Evolutionary conservation across 2,329 filamentous ascomycete species (phyloP).

Genomic region (Ceratocystis huliohia): DNA sequence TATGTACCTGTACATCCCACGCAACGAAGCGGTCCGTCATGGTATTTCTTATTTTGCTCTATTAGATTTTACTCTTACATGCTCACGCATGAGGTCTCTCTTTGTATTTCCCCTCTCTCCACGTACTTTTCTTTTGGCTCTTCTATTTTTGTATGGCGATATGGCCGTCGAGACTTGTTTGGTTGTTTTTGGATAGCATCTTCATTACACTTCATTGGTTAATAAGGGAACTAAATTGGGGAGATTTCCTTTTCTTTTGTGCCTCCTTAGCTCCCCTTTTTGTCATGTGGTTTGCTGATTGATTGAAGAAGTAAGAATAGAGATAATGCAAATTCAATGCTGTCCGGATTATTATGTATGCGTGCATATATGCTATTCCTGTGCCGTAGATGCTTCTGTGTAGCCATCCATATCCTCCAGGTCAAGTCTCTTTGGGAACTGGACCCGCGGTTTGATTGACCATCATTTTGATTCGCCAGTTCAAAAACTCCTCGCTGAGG

Average conservation of each 20-base stretch:
- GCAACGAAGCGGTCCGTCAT: background rate
- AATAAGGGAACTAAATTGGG: background rate
- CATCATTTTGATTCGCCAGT: slow-evolving; percentile 49
- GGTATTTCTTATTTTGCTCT: slow-evolving; percentile 2
- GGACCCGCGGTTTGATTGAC: slow-evolving; percentile 16
- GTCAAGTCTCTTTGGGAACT: background rate
- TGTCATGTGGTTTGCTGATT: too few relatives aligned
- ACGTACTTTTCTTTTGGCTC: background rate
- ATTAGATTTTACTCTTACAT: slow-evolving; percentile 1
- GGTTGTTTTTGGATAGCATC: background rate
- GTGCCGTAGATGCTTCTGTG: background rate
- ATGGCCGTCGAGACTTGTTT: too few relatives aligned
- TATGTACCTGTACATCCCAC: background rate
- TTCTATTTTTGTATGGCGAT: background rate
- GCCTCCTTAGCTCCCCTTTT: background rate
- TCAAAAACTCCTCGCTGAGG: slow-evolving; percentile 62
- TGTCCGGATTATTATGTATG: too few relatives aligned
- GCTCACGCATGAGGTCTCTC: slow-evolving; percentile 2
- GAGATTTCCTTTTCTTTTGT: background rate
- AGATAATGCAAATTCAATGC: too few relatives aligned
- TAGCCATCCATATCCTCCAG: background rate
- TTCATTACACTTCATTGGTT: background rate
- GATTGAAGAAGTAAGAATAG: too few relatives aligned
- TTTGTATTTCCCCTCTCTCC: background rate
- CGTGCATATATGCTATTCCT: background rate